Conservation (phyloP, 2,329 filamentous ascomycete species). For the Drechslerella coelobrocha region DNA sequence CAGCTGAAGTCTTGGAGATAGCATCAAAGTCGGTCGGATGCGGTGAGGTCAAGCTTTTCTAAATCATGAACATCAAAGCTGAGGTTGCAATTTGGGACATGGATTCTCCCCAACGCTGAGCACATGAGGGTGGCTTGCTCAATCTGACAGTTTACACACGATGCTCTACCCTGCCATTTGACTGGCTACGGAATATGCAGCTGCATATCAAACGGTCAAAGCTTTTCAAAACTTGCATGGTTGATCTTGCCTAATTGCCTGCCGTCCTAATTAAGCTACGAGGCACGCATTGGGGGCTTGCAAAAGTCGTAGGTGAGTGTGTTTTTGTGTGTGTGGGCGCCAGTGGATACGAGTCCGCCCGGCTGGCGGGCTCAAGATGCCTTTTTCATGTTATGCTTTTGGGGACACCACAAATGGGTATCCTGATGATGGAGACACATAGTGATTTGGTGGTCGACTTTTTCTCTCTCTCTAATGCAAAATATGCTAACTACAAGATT, state of each 20-base stretch:
- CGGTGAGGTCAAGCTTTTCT: neutral
- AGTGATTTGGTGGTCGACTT: no score
- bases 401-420: neutral
- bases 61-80: neutral
- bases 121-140: constrained; percentile 1
- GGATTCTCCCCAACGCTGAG: neutral
- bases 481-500: no score
- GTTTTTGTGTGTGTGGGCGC: neutral
- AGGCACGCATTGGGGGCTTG: no score
- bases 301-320: no score
- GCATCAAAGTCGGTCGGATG: constrained; percentile 9
- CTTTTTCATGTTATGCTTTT: neutral
- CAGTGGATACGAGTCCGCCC: neutral
- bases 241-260: neutral
- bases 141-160: constrained; percentile 11
- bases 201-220: constrained; percentile 41
- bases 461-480: no score
- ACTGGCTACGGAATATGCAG: constrained; percentile 9
- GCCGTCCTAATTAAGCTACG: constrained; percentile 3
- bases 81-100: neutral
- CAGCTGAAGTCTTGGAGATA: constrained; percentile 7
- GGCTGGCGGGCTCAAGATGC: constrained; percentile 18
- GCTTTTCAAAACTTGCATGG: constrained; percentile 15
- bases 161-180: constrained; percentile 15
- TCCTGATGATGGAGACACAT: no score